A percentile compares a stretch with the other conserved stretches of the same genome.
Evolutionary conservation across 371 early-diverging fungal genomes (phyloP).

Genomic region (Mortierella sp.): DNA sequence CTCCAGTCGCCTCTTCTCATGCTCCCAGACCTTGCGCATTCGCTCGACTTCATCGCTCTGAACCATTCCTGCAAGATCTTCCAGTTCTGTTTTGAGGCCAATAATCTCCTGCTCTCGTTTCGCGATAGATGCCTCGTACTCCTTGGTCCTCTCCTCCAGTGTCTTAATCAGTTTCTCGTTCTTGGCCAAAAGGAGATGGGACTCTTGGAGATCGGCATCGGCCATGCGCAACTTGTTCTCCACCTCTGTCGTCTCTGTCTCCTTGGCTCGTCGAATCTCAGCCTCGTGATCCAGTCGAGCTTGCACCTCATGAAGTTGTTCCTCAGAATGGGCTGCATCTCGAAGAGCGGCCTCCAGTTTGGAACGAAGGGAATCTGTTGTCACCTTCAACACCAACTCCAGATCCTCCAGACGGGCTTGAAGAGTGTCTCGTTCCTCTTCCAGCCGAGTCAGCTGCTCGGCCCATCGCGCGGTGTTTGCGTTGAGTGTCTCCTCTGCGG

Average conservation of each 20-base stretch:
- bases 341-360: slow-evolving; percentile 40
- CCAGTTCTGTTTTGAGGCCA: slow-evolving; percentile 46
- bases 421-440: slow-evolving; percentile 45
- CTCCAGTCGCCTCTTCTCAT: slow-evolving; percentile 66
- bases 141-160: slow-evolving; percentile 61
- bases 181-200: slow-evolving; percentile 30
- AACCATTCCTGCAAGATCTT: slow-evolving; percentile 62
- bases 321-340: slow-evolving; percentile 32
- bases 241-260: slow-evolving; percentile 30
- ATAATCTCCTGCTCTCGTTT: slow-evolving; percentile 62
- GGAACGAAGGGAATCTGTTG: slow-evolving; percentile 43
- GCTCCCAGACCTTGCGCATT: slow-evolving; percentile 67
- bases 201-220: slow-evolving; percentile 37
- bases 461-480: slow-evolving; percentile 16
- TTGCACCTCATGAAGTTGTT: slow-evolving; percentile 37
- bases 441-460: slow-evolving; percentile 24
- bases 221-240: slow-evolving; percentile 40
- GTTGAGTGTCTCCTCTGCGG: slow-evolving; percentile 20
- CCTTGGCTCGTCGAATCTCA: slow-evolving; percentile 33
- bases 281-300: slow-evolving; percentile 38
- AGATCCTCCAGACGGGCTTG: slow-evolving; percentile 36
- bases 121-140: slow-evolving; percentile 63
- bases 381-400: slow-evolving; percentile 30
- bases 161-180: slow-evolving; percentile 49
- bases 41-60: slow-evolving; percentile 52